Evolutionary conservation across 208 protist species (phyloP), one percentile per base, ranked within the genome.

Genomic region (Leishmania martiniquensis): DNA sequence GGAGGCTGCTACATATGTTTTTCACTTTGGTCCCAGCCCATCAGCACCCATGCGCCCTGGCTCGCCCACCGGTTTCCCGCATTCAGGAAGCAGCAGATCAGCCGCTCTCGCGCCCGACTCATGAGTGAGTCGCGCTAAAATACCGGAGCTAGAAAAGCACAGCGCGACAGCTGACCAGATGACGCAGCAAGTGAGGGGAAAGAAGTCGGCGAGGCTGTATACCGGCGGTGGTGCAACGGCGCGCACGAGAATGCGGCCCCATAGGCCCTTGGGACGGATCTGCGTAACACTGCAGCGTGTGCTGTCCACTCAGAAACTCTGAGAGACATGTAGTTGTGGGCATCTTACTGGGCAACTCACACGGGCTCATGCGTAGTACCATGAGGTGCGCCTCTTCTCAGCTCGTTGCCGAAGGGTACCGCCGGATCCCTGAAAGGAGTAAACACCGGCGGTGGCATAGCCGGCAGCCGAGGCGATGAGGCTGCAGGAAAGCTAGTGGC

Each of bases 401-500:
- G 51, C 2, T 29, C 15, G 22, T 34, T 22, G 29, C 32, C 49
- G 10, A 55, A 44, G 22, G 20, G 69, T 1, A 1, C 32, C 9
- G 4, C 22, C 2, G 7, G 51, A 25, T 73, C 60, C 6, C 39
- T 72, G 52, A 78, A 82, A 5, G 75, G 76, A 0, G 71, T 45
- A 15, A 76, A 77, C 34, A 75, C 72, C 37, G 78, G 49, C 9
- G 72, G 78, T 6, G 67, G 78, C 32, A 37, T 44, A 12, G 44
- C 67, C 2, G 49, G 55, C 13, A 44, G 17, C 4, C 54, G 49
- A 20, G 60, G 10, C 0, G 78, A 39, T 1, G 72, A 60, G 6
- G 17, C 5, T 1, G 78, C 51, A 5, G 55, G 78, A 47, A 34
- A 49, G n/a, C 39, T 47, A n/a, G 39, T 29, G 63, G 39, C 44